Percentiles rank a stretch among this genome's conserved stretches.
Evolutionary conservation across 192 early-diverging fungal genomes (phyloP).

Genomic region (Physocladia obscura): DNA sequence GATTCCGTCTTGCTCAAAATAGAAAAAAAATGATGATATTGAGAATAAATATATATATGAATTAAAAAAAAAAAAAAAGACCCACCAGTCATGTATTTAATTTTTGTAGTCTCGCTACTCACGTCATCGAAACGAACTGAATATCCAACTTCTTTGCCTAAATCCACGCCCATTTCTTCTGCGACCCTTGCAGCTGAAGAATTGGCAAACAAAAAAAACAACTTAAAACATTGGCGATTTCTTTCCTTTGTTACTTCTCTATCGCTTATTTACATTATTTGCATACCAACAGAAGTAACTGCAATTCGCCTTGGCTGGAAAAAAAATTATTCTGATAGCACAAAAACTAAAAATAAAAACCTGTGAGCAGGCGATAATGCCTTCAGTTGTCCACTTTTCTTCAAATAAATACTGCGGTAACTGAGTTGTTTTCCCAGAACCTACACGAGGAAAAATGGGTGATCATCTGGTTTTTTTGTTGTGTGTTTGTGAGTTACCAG

Average conservation of each 20-base stretch:
- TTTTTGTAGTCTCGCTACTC: conserved; percentile 53
- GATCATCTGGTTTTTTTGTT: neutral
- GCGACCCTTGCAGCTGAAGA: conserved; percentile 75
- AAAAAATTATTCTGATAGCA: neutral
- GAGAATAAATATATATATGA: too few species aligned
- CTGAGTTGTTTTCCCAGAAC: conserved; percentile 79
- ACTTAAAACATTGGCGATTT: too few species aligned
- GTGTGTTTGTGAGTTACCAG: conserved; percentile 42
- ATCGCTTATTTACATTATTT: too few species aligned
- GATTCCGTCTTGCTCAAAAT: conserved; percentile 60
- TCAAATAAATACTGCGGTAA: conserved; percentile 79
- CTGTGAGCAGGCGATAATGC: conserved; percentile 74
- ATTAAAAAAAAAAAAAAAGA: neutral
- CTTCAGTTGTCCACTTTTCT: conserved; percentile 66
- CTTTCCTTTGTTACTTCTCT: too few species aligned
- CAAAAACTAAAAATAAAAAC: conserved; percentile 38
- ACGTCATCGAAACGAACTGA: conserved; percentile 74
- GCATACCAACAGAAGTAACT: conserved; percentile 18
- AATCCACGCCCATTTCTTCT: conserved; percentile 62
- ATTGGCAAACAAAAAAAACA: too few species aligned
- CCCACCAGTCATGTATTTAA: conserved; percentile 75
- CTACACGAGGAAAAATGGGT: neutral
- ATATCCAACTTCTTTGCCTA: conserved; percentile 79
- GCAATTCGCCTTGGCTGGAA: conserved; percentile 29
- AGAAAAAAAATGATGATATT: neutral